phyloP scores from a whole-genome alignment of 345 rosid species.

The Salix purpurea region DNA sequence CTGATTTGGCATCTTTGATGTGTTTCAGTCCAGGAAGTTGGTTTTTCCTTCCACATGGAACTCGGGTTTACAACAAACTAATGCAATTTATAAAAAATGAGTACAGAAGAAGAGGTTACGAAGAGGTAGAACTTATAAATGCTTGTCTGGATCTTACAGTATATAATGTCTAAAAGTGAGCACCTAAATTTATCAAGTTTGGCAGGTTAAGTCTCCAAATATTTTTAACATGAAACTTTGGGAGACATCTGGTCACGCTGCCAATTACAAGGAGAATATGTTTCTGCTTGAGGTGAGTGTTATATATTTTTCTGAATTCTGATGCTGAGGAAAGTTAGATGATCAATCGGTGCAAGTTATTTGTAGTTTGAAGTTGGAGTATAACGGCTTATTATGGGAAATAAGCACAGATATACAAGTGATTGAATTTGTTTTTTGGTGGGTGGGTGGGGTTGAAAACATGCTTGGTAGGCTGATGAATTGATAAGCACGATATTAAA shows the following conservation, averaged over 20 bases:
- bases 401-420: not conserved
- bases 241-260: slow-evolving; percentile 97
- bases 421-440: not conserved
- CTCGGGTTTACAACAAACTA: slow-evolving; percentile 81
- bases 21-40: slow-evolving; percentile 93
- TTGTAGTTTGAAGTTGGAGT: not conserved
- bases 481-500: not conserved
- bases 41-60: slow-evolving; percentile 92
- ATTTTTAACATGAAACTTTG: slow-evolving; percentile 93
- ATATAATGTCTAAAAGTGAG: not conserved
- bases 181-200: slow-evolving; percentile 18
- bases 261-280: slow-evolving; percentile 95
- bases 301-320: not conserved
- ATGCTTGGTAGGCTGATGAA: not conserved
- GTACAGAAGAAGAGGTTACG: slow-evolving; percentile 82
- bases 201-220: slow-evolving; percentile 89
- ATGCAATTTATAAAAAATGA: slow-evolving; percentile 67
- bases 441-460: not conserved
- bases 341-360: not conserved
- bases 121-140: slow-evolving; percentile 55
- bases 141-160: slow-evolving; percentile 9
- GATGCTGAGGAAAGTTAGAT: not conserved
- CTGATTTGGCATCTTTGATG: slow-evolving; percentile 15
- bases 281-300: slow-evolving; percentile 77
- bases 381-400: not conserved